phyloP scores from a whole-genome alignment of 208 protist species.

The Acanthamoeba triangularis region DNA sequence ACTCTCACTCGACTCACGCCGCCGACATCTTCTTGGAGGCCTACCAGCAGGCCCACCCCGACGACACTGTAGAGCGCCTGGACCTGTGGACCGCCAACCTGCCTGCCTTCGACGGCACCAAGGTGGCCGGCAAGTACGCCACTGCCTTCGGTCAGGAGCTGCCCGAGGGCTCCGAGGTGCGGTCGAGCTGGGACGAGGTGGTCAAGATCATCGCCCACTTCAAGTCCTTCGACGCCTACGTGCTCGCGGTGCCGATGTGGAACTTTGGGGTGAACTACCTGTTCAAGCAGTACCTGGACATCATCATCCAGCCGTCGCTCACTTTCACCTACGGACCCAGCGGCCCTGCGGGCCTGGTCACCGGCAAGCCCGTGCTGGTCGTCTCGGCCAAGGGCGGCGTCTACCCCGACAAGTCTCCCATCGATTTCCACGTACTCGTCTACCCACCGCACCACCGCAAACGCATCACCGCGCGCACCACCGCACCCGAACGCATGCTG shows the following conservation, averaged over 20 bases:
- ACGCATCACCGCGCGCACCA: not conserved
- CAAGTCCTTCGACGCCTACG: slow-evolving; percentile 35
- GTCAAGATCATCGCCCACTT: slow-evolving; percentile 4
- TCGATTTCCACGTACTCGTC: not conserved
- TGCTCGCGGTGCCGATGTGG: slow-evolving; percentile 2
- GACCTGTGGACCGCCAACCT: not conserved
- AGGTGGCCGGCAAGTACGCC: not conserved
- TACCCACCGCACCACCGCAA: not conserved
- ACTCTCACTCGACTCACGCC: not conserved
- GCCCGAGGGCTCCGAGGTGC: not conserved
- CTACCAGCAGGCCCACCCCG: not conserved
- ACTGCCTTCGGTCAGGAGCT: not conserved
- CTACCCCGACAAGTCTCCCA: not conserved
- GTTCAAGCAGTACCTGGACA: not conserved
- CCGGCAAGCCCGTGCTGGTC: not conserved
- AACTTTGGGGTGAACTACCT: not conserved
- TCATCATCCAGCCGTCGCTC: not conserved
- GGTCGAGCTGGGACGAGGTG: not conserved
- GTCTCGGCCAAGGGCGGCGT: not conserved
- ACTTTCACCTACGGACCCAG: not conserved
- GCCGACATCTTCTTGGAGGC: not conserved
- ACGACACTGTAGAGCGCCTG: not conserved
- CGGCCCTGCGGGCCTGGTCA: not conserved
- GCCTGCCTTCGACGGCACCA: not conserved
- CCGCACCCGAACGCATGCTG: not conserved